Conservation (phyloP, 1,139 yeast genomes). For the Blastobotrys apis region DNA sequence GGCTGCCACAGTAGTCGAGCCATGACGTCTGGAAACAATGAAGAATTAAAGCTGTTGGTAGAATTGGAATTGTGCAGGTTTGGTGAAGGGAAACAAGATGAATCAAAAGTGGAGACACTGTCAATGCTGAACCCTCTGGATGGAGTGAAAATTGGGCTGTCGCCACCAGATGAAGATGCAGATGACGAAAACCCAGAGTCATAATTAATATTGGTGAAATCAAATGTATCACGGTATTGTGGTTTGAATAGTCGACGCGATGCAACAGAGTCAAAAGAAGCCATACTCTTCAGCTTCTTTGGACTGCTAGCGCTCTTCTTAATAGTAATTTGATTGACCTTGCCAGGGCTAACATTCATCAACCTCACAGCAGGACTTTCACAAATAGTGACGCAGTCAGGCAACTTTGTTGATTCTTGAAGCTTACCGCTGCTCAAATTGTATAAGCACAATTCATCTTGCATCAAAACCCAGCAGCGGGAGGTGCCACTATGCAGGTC, state of each 20-base stretch:
- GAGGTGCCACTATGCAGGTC: constrained; percentile 6
- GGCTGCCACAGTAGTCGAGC: constrained; percentile 11
- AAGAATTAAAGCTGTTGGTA: neutral
- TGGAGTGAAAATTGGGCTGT: constrained; percentile 6
- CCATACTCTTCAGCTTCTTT: constrained; percentile 3
- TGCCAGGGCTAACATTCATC: constrained; percentile 1
- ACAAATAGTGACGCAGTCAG: constrained; percentile 9
- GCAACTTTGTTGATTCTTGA: constrained; percentile 8
- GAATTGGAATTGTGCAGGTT: neutral
- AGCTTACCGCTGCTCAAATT: constrained; percentile 1
- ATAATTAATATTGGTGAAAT: neutral
- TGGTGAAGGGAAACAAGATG: neutral
- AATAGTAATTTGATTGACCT: constrained; percentile 11
- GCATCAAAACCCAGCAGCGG: constrained; percentile 8
- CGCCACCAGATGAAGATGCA: neutral
- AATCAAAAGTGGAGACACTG: constrained; percentile 7
- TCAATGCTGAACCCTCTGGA: constrained; percentile 10
- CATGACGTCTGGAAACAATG: constrained; percentile 12
- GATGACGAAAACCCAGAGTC: neutral
- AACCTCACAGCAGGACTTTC: constrained; percentile 9
- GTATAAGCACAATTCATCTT: constrained; percentile 7
- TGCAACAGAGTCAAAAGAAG: neutral
- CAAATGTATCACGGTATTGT: constrained; percentile 6
- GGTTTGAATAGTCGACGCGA: constrained; percentile 7
- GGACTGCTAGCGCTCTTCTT: constrained; percentile 7